phyloP scores from a whole-genome alignment of 163 green algal species.

The Smithsoniella earleae region DNA sequence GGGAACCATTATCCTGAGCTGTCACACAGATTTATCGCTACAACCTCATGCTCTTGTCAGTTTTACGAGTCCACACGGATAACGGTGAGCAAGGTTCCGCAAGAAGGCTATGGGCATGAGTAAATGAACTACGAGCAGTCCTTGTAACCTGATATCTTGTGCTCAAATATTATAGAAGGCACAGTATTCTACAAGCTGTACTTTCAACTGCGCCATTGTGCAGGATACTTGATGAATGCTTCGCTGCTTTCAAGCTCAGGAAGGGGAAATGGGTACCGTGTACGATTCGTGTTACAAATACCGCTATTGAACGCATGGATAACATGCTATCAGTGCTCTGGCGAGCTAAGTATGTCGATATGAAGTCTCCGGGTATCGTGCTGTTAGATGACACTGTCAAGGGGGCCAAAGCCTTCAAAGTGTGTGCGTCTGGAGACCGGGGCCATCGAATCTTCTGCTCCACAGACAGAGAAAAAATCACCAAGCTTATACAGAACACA shows the following conservation, averaged over 20 bases:
- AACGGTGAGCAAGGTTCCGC: no score
- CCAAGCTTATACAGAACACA: slow-evolving; percentile 10
- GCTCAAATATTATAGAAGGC: no score
- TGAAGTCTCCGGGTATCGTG: slow-evolving; percentile 7
- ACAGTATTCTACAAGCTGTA: no score
- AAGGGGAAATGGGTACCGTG: slow-evolving; percentile 24
- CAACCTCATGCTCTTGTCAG: no score
- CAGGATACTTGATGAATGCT: slow-evolving; percentile 7
- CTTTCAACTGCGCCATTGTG: no score
- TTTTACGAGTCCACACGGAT: no score
- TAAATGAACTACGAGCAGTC: no score
- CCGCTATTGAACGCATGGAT: slow-evolving; percentile 12
- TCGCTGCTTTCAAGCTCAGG: slow-evolving; percentile 23
- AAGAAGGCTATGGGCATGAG: no score
- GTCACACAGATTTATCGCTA: no score
- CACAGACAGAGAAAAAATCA: neutral
- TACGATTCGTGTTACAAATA: slow-evolving; percentile 15
- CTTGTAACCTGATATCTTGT: no score
- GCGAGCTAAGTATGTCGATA: neutral
- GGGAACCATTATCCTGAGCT: no score
- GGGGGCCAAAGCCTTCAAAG: slow-evolving; percentile 6
- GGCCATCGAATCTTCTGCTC: slow-evolving; percentile 16
- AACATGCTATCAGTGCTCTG: slow-evolving; percentile 13
- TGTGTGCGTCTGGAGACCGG: slow-evolving; percentile 2
- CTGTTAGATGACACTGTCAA: slow-evolving; percentile 22